These are phyloP conservation scores for Nannizziopsis arthrosporioides DNA, from an alignment of 2,329 filamentous ascomycete species.

Conservation along the genomic window DNA sequence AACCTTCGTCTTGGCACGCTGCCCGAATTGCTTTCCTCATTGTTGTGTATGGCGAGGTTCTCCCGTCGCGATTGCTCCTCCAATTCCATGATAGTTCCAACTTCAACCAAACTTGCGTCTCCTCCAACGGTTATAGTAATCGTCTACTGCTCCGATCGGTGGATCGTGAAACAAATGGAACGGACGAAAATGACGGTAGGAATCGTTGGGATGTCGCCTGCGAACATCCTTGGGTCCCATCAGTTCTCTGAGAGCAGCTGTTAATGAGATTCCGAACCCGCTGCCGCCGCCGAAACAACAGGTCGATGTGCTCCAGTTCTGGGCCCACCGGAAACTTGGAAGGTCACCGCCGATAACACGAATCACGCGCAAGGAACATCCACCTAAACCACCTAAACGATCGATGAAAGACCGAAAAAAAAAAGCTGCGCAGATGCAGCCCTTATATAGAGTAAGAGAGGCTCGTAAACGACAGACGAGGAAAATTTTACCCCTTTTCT, in stretches of 20 bases:
- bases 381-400: background rate
- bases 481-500: background rate
- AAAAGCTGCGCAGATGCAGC: too few relatives aligned
- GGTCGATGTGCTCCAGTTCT: slow-evolving; percentile 2
- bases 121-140: slow-evolving; percentile 1
- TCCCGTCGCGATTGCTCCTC: background rate
- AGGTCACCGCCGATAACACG: background rate
- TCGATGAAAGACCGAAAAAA: background rate
- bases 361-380: background rate
- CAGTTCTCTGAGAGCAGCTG: background rate
- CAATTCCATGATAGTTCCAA: background rate
- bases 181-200: background rate
- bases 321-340: slow-evolving; percentile 4
- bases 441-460: background rate
- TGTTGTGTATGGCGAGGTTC: background rate
- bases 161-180: background rate
- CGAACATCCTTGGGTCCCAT: slow-evolving; percentile 11
- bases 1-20: slow-evolving; percentile 10
- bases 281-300: slow-evolving; percentile 6
- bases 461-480: background rate
- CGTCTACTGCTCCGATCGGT: slow-evolving; percentile 1
- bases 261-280: background rate
- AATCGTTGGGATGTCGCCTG: slow-evolving; percentile 3
- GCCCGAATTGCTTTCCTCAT: background rate
- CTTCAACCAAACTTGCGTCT: background rate